These are phyloP conservation scores for Alliaria petiolata DNA, from an alignment of 345 rosid species.

Conservation along the genomic window DNA sequence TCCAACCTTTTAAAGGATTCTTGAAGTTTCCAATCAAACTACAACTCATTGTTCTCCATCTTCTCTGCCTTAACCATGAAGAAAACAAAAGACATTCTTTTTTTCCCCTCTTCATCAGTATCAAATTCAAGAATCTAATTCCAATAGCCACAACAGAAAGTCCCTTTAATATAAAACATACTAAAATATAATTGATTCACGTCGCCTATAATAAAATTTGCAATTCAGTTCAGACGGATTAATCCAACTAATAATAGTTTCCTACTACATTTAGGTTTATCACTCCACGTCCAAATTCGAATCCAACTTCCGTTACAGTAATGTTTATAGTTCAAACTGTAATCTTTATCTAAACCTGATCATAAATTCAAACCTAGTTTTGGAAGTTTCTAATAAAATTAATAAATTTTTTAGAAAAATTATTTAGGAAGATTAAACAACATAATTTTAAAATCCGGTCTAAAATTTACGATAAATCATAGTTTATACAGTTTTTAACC, in stretches of 20 bases:
- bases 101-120: neutral
- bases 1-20: conserved; percentile 9
- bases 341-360: too few species aligned
- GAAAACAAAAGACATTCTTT: conserved; percentile 20
- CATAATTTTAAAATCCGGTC: too few species aligned
- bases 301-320: neutral
- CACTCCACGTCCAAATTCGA: neutral
- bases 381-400: too few species aligned
- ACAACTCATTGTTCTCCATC: conserved; percentile 14
- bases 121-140: conserved; percentile 36
- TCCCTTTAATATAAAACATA: conserved; percentile 9
- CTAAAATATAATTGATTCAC: neutral
- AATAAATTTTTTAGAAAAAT: too few species aligned
- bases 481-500: too few species aligned
- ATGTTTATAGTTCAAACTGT: too few species aligned
- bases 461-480: too few species aligned
- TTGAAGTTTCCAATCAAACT: neutral
- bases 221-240: neutral
- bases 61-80: conserved; percentile 27
- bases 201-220: neutral
- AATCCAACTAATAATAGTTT: neutral
- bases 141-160: conserved; percentile 23
- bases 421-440: too few species aligned
- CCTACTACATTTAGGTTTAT: neutral
- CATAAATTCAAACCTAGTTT: too few species aligned